Base-by-base conservation (phyloP, 805 yeast genomes). In the Wickerhamomyces bovis region DNA sequence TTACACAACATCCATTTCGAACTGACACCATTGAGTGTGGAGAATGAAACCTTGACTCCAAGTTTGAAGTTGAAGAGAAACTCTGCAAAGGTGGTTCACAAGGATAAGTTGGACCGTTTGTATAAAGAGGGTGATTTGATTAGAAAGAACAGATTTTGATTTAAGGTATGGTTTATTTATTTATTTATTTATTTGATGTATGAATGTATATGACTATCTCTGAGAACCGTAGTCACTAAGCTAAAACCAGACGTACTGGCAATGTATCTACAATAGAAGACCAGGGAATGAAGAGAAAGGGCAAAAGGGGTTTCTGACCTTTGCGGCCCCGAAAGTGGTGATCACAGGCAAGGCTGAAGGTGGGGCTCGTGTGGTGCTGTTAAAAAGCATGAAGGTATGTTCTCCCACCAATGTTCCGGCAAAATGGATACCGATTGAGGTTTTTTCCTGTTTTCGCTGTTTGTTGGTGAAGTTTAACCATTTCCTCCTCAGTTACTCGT, bases 21-120 rank as follows among this genome's bases (percentile, higher is more conserved):
- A n/a, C 43, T 77, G 33, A 85, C 81, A 52, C 86, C 88, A 10
- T 66, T 83, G 49, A 77, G 69, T 18, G 62, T 80, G 13, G 83
- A 75, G 45, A 77, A 80, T 51, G 81, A 78, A 42, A 73, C 77
- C 4, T 61, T 83, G 35, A 84, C 92, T 4, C 89, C 89, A 31
- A 82, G 88, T 7, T 58, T 77, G 50, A 78, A 78, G 59, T 62
- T 78, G 45, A 77, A 77, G 60, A 66, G 86, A 44, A 64, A 72
- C 2, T 66, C 68, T 23, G 80, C 81, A 1, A 70, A 70, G 38
- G 69, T 70, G 56, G 65, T 62, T 31, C 79, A 73, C 56, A 58
- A 63, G 38, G 53, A 58, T 10, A 68, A 64, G 25, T 62, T 80
- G 39, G 68, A 68, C 22, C 53, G 49, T 7, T 58, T 80, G 65